Conservation (phyloP, 352 stramenopile species). For the Phytophthora litchii region DNA sequence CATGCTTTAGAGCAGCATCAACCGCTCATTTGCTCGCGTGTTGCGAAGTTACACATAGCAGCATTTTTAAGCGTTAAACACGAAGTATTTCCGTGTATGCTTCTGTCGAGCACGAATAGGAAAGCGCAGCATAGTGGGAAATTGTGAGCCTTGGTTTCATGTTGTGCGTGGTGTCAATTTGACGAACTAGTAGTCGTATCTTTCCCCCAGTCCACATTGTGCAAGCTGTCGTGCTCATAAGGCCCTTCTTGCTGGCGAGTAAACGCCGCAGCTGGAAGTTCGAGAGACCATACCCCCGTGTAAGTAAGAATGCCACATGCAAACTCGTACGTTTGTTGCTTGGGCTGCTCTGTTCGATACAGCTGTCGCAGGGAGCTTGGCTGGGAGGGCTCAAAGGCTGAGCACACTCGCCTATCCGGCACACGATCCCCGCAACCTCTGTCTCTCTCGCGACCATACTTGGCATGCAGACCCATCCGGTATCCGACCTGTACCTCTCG, state of each 20-base stretch:
- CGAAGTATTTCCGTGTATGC: background rate
- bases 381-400: slow-evolving; percentile 26
- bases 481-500: slow-evolving; percentile 34
- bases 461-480: slow-evolving; percentile 21
- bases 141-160: too few species aligned
- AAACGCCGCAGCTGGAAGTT: slow-evolving; percentile 16
- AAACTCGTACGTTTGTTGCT: slow-evolving; percentile 23
- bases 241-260: slow-evolving; percentile 19
- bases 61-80: slow-evolving; percentile 11
- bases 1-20: slow-evolving; percentile 4
- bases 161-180: background rate
- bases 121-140: too few species aligned
- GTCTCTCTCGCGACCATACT: slow-evolving; percentile 41
- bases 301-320: slow-evolving; percentile 19
- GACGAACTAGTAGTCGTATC: slow-evolving; percentile 1
- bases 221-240: slow-evolving; percentile 19
- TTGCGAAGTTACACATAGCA: slow-evolving; percentile 6
- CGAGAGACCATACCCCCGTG: slow-evolving; percentile 20
- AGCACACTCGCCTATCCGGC: slow-evolving; percentile 33
- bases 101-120: background rate
- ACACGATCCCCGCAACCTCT: slow-evolving; percentile 28
- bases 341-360: slow-evolving; percentile 31
- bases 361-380: slow-evolving; percentile 29
- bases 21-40: slow-evolving; percentile 9
- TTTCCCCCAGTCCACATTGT: slow-evolving; percentile 7